Evolutionary conservation across 1,284 basidiomycete genomes (phyloP), one percentile per base, ranked within the genome.

Genomic region (Pyrrhoderma lamaoense): DNA sequence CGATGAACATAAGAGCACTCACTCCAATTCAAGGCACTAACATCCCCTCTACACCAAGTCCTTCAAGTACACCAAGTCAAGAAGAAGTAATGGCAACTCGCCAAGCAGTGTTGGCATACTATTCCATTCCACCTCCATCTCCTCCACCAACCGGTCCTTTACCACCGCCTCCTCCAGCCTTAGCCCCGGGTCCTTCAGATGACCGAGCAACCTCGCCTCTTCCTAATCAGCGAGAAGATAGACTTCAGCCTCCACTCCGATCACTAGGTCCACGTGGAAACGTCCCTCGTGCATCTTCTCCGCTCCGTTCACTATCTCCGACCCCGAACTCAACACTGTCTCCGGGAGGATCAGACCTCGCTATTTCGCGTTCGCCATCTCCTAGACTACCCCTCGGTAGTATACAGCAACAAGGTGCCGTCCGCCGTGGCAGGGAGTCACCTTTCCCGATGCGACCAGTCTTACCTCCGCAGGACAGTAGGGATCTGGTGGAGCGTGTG

Each of bases 361-460:
- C n/a, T 7, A 40, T 40, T 8, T 40, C 38, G 7, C 42, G 48
- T 2, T 46, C 48, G 25, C 18, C 43, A 1, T 50, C 48, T 7
- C 53, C 53, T 3, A 47, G 48, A 1, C 16, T 54, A 0, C 38
- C 21, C 8, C 7, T 11, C 27, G 11, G 5, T 11, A 37, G 35
- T 37, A 16, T 37, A 11, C 49, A 51, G 49, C 19, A 49, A 2
- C 44, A 42, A 19, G 37, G 42, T 34, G 5, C 18, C 4, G 50
- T 52, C 11, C 23, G 39, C 8, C 45, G 54, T 4, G 54, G 54
- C 19, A 46, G 43, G 25, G 49, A 55, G 40, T 51, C 54, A 21
- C 54, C 54, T 11, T 55, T 55, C 46, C 54, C 54, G 8, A 42
- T 40, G 4, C 54, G 50, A 1, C 54, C 54, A 8, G 46, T 55